Evolutionary conservation across 164 flowering plant species (phyloP), one percentile per base, ranked within the genome.

Genomic region (Dillenia turbinata): DNA sequence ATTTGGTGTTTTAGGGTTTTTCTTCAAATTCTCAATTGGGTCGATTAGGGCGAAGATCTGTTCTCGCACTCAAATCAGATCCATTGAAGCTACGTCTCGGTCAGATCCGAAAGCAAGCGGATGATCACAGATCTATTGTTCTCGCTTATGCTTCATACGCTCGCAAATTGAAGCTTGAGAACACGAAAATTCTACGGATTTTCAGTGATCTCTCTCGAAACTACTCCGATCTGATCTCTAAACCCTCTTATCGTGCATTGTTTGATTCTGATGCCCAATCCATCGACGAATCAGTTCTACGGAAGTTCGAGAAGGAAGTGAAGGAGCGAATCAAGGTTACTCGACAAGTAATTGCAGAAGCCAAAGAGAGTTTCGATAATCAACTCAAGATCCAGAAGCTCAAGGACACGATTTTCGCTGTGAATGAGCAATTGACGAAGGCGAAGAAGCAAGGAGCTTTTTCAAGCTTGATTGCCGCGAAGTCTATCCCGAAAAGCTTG

Each of bases 81-180:
- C 88, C 88, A 7, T 70, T 81, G 19, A 83, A 83, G 77, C 81
- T 82, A 5, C 70, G 82, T 8, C 54, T 77, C 22, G 82, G 79
- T 70, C 88, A 81, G 79, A 72, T 83, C 70, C 71, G 79, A 43
- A 83, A 83, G 64, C 88, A 83, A 68, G 85, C 81, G 1, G 84
- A 83, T 9, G 81, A 82, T 65, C 82, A 82, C 68, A 69, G 77
- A 24, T 57, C 81, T 1, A 47, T 81, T 22, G 82, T 57, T 10
- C 55, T 75, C 14, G 75, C 83, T 0, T 81, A 83, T 47, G 85
- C 88, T 3, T 74, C 82, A 1, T 80, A 76, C 26, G 83, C 85
- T 24, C 69, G 83, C 5, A 81, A 81, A 68, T 78, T 82, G 2
- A 82, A 78, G 78, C 80, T 82, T 40, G 84, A 82, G 72, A 74